Conservation (phyloP, 257 asterid genomes). For the Solanum clarkiae region DNA sequence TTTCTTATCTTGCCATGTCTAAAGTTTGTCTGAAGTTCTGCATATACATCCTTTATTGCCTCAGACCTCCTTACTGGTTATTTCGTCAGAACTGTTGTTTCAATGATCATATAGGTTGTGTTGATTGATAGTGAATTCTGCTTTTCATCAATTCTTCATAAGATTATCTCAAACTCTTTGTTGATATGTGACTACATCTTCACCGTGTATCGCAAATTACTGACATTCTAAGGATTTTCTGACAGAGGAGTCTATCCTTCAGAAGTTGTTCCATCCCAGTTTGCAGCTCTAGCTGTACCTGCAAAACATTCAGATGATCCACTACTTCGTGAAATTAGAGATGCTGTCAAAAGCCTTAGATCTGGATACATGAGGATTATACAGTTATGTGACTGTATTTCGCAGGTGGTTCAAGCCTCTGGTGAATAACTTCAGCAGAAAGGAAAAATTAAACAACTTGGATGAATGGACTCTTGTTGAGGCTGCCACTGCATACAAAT, state of each 20-base stretch:
- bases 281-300: conserved; percentile 11
- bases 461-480: background rate
- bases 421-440: conserved; percentile 5
- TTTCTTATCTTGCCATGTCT: background rate
- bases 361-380: conserved; percentile 59
- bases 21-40: background rate
- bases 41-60: background rate
- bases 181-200: background rate
- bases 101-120: background rate
- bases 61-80: background rate
- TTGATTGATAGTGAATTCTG: background rate
- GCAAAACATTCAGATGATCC: conserved; percentile 6
- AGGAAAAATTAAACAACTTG: background rate
- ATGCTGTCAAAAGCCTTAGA: conserved; percentile 30
- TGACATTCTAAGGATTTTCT: conserved; percentile 10
- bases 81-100: background rate
- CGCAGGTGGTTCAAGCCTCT: conserved; percentile 32
- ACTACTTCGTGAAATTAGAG: conserved; percentile 24
- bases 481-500: background rate
- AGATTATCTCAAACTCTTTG: background rate
- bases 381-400: conserved; percentile 41
- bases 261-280: conserved; percentile 44
- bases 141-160: background rate
- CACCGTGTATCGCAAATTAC: background rate
- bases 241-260: conserved; percentile 79